A percentile compares a stretch with the other conserved stretches of the same genome.
phyloP scores from a whole-genome alignment of 495 filamentous ascomycete genomes.

The Xylaria grammica region DNA sequence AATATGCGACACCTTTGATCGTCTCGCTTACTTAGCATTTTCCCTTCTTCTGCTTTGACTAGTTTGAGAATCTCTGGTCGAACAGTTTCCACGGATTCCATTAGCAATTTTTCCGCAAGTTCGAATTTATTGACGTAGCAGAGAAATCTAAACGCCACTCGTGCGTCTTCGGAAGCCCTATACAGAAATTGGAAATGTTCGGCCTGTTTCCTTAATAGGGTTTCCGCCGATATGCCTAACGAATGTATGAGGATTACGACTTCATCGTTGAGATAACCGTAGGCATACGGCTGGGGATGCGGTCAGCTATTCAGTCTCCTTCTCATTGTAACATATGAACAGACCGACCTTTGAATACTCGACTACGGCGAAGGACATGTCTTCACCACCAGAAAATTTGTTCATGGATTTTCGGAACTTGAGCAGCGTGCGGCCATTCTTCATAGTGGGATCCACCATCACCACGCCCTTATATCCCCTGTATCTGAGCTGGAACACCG shows the following conservation, averaged over 20 bases:
- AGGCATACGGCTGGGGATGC: conserved; percentile 48
- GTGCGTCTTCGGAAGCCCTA: conserved; percentile 36
- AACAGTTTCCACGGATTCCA: conserved; percentile 49
- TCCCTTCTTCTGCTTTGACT: conserved; percentile 46
- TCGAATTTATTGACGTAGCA: conserved; percentile 45
- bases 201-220: conserved; percentile 50
- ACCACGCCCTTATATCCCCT: conserved; percentile 59
- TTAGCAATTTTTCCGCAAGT: conserved; percentile 52
- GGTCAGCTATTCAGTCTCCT: not conserved
- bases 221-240: conserved; percentile 44
- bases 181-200: conserved; percentile 50
- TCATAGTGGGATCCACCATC: conserved; percentile 49
- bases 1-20: conserved; percentile 54
- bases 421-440: conserved; percentile 33
- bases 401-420: conserved; percentile 59
- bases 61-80: conserved; percentile 37
- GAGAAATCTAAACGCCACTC: conserved; percentile 50
- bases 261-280: conserved; percentile 58
- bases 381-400: conserved; percentile 51
- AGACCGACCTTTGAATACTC: conserved; percentile 51
- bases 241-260: conserved; percentile 51
- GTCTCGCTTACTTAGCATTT: conserved; percentile 54
- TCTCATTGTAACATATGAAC: not conserved
- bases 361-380: conserved; percentile 53
- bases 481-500: conserved; percentile 57